Evolutionary conservation across 768 basidiomycete species (phyloP), one percentile per base, ranked within the genome.

Genomic region (Cubamyces sp.): DNA sequence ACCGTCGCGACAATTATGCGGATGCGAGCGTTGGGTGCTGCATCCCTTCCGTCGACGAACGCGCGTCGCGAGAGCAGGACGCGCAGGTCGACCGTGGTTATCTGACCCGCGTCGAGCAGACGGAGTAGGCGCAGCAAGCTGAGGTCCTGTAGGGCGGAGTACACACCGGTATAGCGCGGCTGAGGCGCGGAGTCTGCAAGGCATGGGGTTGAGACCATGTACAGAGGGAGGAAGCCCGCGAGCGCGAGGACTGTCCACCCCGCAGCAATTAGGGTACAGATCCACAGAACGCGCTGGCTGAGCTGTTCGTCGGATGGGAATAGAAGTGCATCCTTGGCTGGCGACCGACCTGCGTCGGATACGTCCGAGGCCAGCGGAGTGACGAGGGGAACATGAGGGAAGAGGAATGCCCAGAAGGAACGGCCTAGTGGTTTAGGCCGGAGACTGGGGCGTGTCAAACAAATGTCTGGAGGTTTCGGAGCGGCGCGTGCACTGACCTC

Each of bases 271-370:
- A 87, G 74, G 50, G 93, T 78, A 42, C 83, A 80, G 34, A 86
- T 76, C 84, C 87, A 90, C 25, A 92, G 77, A 15, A 80, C 80
- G n/a, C 90, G 82, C 70, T 92, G 89, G 63, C 76, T 82, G 61
- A 92, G 82, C 68, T 88, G 80, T 67, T 90, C 89, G 66, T 93
- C 90, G 1, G 90, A 89, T 3, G 90, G 88, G 68, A 91, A 88
- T 1, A 84, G 75, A 57, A 77, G 70, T 1, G 86, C 81, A 66
- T 88, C 87, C 40, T 58, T 67, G 8, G 77, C 75, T 1, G 74
- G 66, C 3, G 84, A 84, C 19, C 79, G 79, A 11, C 84, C 83
- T 8, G 84, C 78, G 60, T 85, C 77, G 5, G 84, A 82, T 12
- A 85, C 79, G 64, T 88, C 84, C 3, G 76, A 73, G 16, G 87